Percentiles rank a stretch among this genome's conserved stretches.
phyloP scores from a whole-genome alignment of 2,329 filamentous ascomycete genomes.

The Zasmidium angulare region DNA sequence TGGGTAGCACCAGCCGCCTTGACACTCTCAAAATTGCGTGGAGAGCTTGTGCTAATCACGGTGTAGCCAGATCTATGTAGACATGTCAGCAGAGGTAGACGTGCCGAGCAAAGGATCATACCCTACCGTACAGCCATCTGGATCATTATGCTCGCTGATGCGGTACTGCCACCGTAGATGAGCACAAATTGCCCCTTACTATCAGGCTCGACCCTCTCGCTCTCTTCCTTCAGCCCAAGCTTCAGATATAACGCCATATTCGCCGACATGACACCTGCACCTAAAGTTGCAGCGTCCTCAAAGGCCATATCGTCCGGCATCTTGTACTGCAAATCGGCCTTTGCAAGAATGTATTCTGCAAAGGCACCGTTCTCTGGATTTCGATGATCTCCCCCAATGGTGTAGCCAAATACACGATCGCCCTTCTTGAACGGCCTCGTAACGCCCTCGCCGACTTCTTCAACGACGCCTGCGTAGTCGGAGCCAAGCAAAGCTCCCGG shows the following conservation, averaged over 20 bases:
- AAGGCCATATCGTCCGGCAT: slow-evolving; percentile 20
- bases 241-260: slow-evolving; percentile 16
- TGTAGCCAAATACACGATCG: slow-evolving; percentile 28
- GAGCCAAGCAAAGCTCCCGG: slow-evolving; percentile 15
- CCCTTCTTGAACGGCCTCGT: slow-evolving; percentile 26
- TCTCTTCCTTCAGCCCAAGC: no score
- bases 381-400: slow-evolving; percentile 8
- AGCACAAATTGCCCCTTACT: slow-evolving; percentile 39
- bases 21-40: slow-evolving; percentile 39
- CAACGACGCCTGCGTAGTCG: slow-evolving; percentile 35
- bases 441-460: slow-evolving; percentile 32
- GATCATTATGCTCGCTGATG: slow-evolving; percentile 22
- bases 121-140: no score
- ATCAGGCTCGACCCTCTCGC: neutral
- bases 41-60: slow-evolving; percentile 36
- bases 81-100: no score
- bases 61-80: slow-evolving; percentile 39
- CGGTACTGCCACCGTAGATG: slow-evolving; percentile 53
- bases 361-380: slow-evolving; percentile 20
- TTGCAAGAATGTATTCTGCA: slow-evolving; percentile 18
- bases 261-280: slow-evolving; percentile 22
- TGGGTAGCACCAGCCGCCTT: slow-evolving; percentile 22
- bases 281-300: slow-evolving; percentile 19
- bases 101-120: slow-evolving; percentile 23
- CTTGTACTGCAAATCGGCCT: slow-evolving; percentile 5